Base-by-base conservation (phyloP, 2,329 filamentous ascomycete genomes). In the Remersonia thermophila region DNA sequence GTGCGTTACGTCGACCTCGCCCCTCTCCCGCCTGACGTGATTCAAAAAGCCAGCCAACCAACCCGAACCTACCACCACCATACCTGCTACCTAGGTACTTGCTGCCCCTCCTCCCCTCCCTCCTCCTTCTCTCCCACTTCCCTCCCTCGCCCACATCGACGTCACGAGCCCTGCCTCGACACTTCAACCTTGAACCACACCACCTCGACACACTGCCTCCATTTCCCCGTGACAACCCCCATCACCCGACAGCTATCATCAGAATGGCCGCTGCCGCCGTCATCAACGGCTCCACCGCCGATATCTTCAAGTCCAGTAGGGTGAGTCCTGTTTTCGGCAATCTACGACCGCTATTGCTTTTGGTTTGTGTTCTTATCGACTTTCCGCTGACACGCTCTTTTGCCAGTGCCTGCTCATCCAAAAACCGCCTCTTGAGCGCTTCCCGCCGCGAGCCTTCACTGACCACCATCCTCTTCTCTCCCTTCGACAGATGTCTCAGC, bases 241-340 rank as follows among this genome's bases (percentile, higher is more conserved):
- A 36, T 33, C 40, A 32, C 37, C 30, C 31, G 26, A 46, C 33
- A 38, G 32, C 30, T 28, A 35, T 47, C 47, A 23, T n/a, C 12
- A 50, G 47, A 49, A 67, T 67, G 63, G 57, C 64, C 42, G 60
- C 63, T 50, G 54, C 58, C 48, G 55, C 58, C 47, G 48, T 54
- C 51, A 54, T 57, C 56, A 70, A 69, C 56, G 66, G 65, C 53
- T 60, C 63, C 48, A 55, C 59, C 46, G 43, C 63, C 43, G 58
- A 69, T 46, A 52, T 57, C 46, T 58, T 68, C 51, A 71, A 69
- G 56, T 60, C 55, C 51, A 71, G 69, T 73, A 62, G 60, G 69
- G 69, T 60, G 36, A 23, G 42, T 38, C 23, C 17, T 25, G 11
- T 26, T n/a, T n/a, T n/a, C n/a, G n/a, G n/a, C n/a, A n/a, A n/a